These are phyloP conservation scores for Salmacisia buchloeana DNA, from an alignment of 1,284 basidiomycete genomes.

Conservation along the genomic window DNA sequence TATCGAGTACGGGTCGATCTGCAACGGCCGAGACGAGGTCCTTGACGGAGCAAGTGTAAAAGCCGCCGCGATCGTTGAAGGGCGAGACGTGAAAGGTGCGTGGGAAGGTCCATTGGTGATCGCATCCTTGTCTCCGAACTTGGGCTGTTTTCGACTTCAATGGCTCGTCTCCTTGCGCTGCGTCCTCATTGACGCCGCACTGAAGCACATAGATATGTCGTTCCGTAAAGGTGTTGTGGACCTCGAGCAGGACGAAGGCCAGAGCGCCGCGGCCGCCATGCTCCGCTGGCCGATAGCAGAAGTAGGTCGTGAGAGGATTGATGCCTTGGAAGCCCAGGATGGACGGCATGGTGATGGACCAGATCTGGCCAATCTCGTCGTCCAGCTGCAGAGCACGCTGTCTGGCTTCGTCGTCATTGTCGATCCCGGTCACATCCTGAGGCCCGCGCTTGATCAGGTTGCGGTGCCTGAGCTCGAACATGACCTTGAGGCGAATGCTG, in stretches of 20 bases:
- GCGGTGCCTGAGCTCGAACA: constrained; percentile 29
- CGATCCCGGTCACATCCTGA: constrained; percentile 24
- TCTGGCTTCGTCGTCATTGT: neutral
- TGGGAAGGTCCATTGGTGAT: constrained; percentile 67
- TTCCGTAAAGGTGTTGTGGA: constrained; percentile 74
- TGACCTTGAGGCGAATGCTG: constrained; percentile 31
- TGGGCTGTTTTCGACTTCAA: neutral
- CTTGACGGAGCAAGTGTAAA: constrained; percentile 56
- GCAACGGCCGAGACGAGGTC: constrained; percentile 17
- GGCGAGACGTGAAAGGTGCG: constrained; percentile 74
- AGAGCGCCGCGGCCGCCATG: constrained; percentile 19
- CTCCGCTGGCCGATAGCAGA: constrained; percentile 57
- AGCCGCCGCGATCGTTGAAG: constrained; percentile 69
- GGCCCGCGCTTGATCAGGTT: constrained; percentile 21
- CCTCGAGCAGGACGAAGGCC: constrained; percentile 63
- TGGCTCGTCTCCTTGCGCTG: constrained; percentile 52
- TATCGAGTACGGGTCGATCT: constrained; percentile 15
- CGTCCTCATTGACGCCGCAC: constrained; percentile 55
- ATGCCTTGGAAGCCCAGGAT: constrained; percentile 66
- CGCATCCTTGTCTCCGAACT: constrained; percentile 50
- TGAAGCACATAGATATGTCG: constrained; percentile 60
- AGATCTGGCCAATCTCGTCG: constrained; percentile 24
- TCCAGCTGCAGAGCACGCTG: constrained; percentile 13
- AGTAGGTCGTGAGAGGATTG: constrained; percentile 71
- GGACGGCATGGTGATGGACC: constrained; percentile 62